phyloP scores from a whole-genome alignment of 2,329 filamentous ascomycete genomes.

The Didymella pomorum region DNA sequence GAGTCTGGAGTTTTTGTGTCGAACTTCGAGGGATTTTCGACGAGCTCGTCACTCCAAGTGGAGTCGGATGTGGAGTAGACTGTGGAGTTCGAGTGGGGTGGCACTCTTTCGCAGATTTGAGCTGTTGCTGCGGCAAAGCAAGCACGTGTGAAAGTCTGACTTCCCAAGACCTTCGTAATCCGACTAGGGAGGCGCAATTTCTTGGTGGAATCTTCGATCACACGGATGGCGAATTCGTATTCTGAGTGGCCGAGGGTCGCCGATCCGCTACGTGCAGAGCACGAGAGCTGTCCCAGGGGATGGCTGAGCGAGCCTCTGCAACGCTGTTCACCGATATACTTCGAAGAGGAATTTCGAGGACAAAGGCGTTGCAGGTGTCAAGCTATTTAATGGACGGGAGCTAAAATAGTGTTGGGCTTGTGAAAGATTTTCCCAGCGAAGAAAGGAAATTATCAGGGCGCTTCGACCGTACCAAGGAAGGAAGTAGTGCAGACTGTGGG shows the following conservation, averaged over 20 bases:
- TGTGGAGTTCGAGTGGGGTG: slow-evolving; percentile 12
- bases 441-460: slow-evolving; percentile 35
- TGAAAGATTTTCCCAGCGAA: slow-evolving; percentile 38
- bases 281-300: slow-evolving; percentile 36
- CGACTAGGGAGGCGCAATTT: slow-evolving; percentile 21
- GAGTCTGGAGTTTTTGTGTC: slow-evolving; percentile 11
- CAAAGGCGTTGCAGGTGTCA: slow-evolving; percentile 26
- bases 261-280: slow-evolving; percentile 41
- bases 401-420: slow-evolving; percentile 43
- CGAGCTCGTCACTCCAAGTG: slow-evolving; percentile 10
- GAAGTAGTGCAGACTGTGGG: slow-evolving; percentile 34
- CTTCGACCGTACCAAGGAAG: slow-evolving; percentile 27
- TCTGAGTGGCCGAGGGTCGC: slow-evolving; percentile 32
- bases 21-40: slow-evolving; percentile 7
- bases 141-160: slow-evolving; percentile 25
- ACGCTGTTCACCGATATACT: slow-evolving; percentile 23
- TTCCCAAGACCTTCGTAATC: slow-evolving; percentile 10
- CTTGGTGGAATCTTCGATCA: slow-evolving; percentile 23
- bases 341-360: slow-evolving; percentile 25
- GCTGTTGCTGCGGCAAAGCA: slow-evolving; percentile 15
- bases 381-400: slow-evolving; percentile 43
- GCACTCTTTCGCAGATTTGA: slow-evolving; percentile 13
- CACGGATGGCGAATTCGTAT: slow-evolving; percentile 18
- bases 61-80: slow-evolving; percentile 17
- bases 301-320: slow-evolving; percentile 29